These are phyloP conservation scores for Sherardia arvensis DNA, from an alignment of 257 asterid species.

Conservation along the genomic window DNA sequence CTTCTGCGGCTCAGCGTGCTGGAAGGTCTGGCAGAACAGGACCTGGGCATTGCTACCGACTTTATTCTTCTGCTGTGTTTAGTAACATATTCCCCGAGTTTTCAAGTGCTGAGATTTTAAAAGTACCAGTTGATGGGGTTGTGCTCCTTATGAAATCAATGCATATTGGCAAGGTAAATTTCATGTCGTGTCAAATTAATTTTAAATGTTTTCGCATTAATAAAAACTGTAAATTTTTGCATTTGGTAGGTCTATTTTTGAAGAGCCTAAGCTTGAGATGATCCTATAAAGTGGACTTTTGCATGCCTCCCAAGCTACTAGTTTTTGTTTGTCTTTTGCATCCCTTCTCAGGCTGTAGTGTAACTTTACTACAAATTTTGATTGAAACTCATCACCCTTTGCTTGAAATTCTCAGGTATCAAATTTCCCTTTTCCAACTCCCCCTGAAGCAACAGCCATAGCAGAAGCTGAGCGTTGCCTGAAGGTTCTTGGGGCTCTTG, in stretches of 20 bases:
- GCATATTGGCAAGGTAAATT: conserved; percentile 72
- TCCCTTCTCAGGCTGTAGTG: background rate
- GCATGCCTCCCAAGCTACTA: too few relatives aligned
- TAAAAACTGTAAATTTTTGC: background rate
- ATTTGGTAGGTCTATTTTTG: background rate
- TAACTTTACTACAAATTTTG: too few relatives aligned
- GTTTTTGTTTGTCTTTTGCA: background rate
- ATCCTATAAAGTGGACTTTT: too few relatives aligned
- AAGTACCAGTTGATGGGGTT: conserved; percentile 92
- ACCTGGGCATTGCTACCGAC: conserved; percentile 95
- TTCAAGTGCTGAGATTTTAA: conserved; percentile 73
- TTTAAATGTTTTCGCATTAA: background rate
- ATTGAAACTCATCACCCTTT: background rate
- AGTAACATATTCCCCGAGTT: conserved; percentile 53
- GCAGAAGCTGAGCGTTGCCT: conserved; percentile 78
- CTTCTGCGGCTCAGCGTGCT: conserved; percentile 92
- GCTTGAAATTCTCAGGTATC: conserved; percentile 47
- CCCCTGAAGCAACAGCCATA: conserved; percentile 64
- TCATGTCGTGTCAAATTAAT: background rate
- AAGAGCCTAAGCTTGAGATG: background rate
- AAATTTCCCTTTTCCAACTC: conserved; percentile 91
- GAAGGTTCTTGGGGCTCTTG: conserved; percentile 86
- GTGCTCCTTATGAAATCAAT: conserved; percentile 92
- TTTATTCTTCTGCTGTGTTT: conserved; percentile 87
- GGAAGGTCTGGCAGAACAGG: conserved; percentile 98